Base-by-base conservation (phyloP, 306 rosid species). In the Trifolium dubium region DNA sequence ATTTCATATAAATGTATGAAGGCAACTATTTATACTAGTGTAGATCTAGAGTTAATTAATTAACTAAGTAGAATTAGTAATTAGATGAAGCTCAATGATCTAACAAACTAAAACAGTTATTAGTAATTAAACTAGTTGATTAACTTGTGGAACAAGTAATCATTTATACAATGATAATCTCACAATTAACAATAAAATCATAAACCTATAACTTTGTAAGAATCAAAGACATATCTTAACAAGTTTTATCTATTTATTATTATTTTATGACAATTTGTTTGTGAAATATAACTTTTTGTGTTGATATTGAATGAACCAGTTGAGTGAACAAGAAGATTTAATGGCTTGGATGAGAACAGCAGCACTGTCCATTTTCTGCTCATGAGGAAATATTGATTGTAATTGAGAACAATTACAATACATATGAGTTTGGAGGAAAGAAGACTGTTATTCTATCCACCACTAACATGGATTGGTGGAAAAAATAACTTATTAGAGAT, bases 291-390 rank as follows among this genome's bases (percentile, higher is more conserved):
- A 77, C 13, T 77, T 32, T 71, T 74, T 65, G 53, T 75, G 23
- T 76, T 67, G 34, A 74, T 73, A 83, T 37, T 85, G 6, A 73
- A 46, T 85, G 83, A n/a, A 64, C 74, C 81, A 92, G 98, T 69
- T 92, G 83, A 92, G 92, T 69, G 75, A 88, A 72, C 98, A 92
- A 86, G 92, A 79, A 75, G 98, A 92, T 82, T 92, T 92, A 43
- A 92, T 90, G 30, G 98, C 90, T 70, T 92, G 98, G 98, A 92
- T 92, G 98, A 68, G 96, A 72, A 87, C 92, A 10, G 92, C 98
- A 13, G 93, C 98, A 30, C 47, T 92, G 61, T 88, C 98, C 10
- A 86, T 86, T 6, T 92, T 92, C 85, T 83, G 96, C 80, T 46
- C 73, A 85, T 69, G 97, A 87, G 7, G 85, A 64, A 73, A 64